Conservation (phyloP, 1,139 yeast species). For the Saccharomyces hybrid region DNA sequence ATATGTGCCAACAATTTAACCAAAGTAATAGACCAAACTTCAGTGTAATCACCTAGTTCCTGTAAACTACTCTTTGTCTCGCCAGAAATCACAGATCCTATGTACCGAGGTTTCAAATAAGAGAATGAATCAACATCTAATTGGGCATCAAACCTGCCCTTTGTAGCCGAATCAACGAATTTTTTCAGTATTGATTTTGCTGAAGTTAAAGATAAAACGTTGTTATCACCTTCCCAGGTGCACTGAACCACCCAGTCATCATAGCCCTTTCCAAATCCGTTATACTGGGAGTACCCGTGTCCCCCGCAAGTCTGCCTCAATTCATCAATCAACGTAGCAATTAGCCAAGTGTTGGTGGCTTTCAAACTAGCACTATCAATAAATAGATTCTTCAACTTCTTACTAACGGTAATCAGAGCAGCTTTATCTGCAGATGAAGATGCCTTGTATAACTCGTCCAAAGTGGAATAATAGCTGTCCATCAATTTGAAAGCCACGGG, state of each 20-base stretch:
- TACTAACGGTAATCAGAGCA: conserved; percentile 40
- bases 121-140: conserved; percentile 34
- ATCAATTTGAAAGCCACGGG: conserved; percentile 65
- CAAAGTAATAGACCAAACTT: conserved; percentile 43
- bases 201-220: conserved; percentile 71
- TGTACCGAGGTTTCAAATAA: conserved; percentile 36
- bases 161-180: conserved; percentile 35
- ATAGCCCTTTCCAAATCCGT: conserved; percentile 83
- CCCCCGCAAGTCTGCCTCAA: conserved; percentile 95
- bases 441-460: conserved; percentile 49
- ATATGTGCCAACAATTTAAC: conserved; percentile 44
- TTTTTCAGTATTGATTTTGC: conserved; percentile 70
- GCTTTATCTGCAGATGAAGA: conserved; percentile 37
- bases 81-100: conserved; percentile 18
- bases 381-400: conserved; percentile 66
- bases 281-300: conserved; percentile 86
- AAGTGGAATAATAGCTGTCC: conserved; percentile 45
- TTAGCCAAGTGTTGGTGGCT: conserved; percentile 85
- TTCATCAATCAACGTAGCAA: conserved; percentile 74
- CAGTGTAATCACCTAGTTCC: conserved; percentile 33
- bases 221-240: conserved; percentile 98
- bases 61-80: conserved; percentile 34
- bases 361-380: conserved; percentile 84
- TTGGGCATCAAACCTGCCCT: conserved; percentile 37
- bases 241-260: conserved; percentile 94